Evolutionary conservation across 2,329 filamentous ascomycete genomes (phyloP), one percentile per base, ranked within the genome.

Genomic region (Aureobasidium sp.): DNA sequence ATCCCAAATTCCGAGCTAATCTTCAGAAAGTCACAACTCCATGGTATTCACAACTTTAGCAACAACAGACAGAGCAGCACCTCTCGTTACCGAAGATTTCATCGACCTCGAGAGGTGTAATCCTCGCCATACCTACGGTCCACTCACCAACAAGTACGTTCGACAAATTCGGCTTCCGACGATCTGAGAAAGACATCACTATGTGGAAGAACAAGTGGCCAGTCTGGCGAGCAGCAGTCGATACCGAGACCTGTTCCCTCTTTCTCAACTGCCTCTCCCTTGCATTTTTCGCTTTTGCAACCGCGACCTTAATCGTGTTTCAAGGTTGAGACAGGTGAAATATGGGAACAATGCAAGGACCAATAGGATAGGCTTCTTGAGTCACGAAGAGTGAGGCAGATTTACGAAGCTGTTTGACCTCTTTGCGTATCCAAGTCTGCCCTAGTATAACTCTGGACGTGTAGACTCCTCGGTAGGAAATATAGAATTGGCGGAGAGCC

Each of bases 161-260:
- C 5, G 53, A 57, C 32, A 47, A 57, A 10, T 57, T 57, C 17
- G 53, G 53, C 15, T 46, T 57, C 32, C 41, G 41, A 9, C 27
- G 53, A 5, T 57, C 53, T n/a, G 53, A 57, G 6, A 57, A 47
- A 27, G 53, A 57, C 2, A 27, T 57, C 3, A 29, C 20, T 9
- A 26, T 37, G 1, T 57, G 53, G 53, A 41, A 20, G 24, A 27
- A 13, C 41, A 57, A 57, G 2, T 57, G 53, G 53, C 53, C 53
- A 37, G 43, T 57, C n/a, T 57, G 53, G 53, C 44, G 41, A n/a
- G 39, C 53, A 37, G 39, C 53, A 26, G 29, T 57, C n/a, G 53
- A 57, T 20, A 57, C 53, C 5, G 53, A 57, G 24, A 47, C 41
- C 8, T 57, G 53, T 13, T n/a, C 53, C 3, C 29, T 57, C 2